These are phyloP conservation scores for Tulasnella sp. DNA, from an alignment of 768 basidiomycete species.

Conservation along the genomic window DNA sequence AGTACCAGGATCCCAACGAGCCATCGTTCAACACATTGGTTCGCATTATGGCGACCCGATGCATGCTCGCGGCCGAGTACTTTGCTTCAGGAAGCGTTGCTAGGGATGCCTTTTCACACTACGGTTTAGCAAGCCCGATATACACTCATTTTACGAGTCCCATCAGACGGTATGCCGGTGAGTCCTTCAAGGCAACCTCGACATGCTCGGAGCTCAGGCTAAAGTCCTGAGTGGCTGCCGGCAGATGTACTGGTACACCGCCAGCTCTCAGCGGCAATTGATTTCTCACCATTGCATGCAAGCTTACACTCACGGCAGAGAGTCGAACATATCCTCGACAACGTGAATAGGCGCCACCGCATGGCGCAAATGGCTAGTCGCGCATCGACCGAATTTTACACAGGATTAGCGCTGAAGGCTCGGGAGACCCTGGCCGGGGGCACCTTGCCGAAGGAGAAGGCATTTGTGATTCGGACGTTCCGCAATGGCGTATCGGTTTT, in stretches of 20 bases:
- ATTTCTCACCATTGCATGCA: conserved; percentile 78
- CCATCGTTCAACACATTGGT: conserved; percentile 97
- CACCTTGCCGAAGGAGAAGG: conserved; percentile 60
- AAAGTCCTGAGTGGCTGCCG: neutral
- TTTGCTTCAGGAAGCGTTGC: conserved; percentile 95
- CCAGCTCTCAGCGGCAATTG: conserved; percentile 89
- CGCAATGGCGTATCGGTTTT: conserved; percentile 97
- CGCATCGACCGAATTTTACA: conserved; percentile 97
- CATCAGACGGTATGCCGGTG: conserved; percentile 93
- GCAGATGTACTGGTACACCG: conserved; percentile 92
- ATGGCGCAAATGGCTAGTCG: conserved; percentile 98
- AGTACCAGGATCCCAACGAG: conserved; percentile 68
- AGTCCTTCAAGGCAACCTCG: conserved; percentile 3
- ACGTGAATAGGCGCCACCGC: conserved; percentile 89
- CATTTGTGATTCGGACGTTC: conserved; percentile 92
- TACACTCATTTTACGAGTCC: conserved; percentile 99
- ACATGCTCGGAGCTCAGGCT: neutral
- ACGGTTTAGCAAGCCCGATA: conserved; percentile 94
- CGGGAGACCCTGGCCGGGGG: conserved; percentile 50
- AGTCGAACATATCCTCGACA: conserved; percentile 82
- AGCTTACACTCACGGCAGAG: conserved; percentile 85
- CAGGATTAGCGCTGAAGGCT: conserved; percentile 85
- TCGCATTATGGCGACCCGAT: conserved; percentile 97
- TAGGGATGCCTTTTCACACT: conserved; percentile 92
- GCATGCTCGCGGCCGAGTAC: conserved; percentile 98